Evolutionary conservation across 2,329 filamentous ascomycete species (phyloP).

Genomic region (Dothistroma septosporum): DNA sequence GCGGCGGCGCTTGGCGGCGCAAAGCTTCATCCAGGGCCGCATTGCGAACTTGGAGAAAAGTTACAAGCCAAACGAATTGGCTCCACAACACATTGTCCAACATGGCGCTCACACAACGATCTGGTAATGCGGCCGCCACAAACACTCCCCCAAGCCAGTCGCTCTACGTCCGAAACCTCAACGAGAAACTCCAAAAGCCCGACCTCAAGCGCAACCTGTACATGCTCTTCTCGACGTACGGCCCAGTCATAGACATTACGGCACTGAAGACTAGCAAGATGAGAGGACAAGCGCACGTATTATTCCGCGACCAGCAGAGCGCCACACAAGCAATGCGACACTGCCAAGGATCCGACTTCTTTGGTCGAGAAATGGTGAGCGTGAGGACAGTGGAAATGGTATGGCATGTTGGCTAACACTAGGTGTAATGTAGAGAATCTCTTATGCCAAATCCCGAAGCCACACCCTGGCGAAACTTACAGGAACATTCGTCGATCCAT

Average conservation of each 20-base stretch:
- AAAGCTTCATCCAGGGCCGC: background rate
- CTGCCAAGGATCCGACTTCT: slow-evolving; percentile 78
- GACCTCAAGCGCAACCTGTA: slow-evolving; percentile 86
- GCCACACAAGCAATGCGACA: slow-evolving; percentile 90
- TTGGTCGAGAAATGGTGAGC: slow-evolving; percentile 77
- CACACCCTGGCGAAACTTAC: slow-evolving; percentile 86
- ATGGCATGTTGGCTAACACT: background rate
- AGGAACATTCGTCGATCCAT: slow-evolving; percentile 69
- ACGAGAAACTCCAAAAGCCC: slow-evolving; percentile 82
- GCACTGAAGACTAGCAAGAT: slow-evolving; percentile 85
- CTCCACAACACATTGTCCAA: background rate
- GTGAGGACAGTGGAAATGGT: background rate
- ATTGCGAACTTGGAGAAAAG: background rate
- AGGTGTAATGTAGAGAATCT: slow-evolving; percentile 64
- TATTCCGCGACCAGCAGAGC: slow-evolving; percentile 84
- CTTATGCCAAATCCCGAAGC: slow-evolving; percentile 86
- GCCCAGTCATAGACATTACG: slow-evolving; percentile 85
- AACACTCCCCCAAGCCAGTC: slow-evolving; percentile 45
- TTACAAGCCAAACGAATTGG: background rate
- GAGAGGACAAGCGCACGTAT: slow-evolving; percentile 92
- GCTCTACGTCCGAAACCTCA: slow-evolving; percentile 85
- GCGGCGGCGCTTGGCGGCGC: background rate
- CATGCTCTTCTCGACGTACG: slow-evolving; percentile 90
- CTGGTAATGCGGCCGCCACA: slow-evolving; percentile 10
- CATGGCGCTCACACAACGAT: slow-evolving; percentile 7